Conservation (phyloP, 2,329 filamentous ascomycete genomes). For the Talaromyces sp. region DNA sequence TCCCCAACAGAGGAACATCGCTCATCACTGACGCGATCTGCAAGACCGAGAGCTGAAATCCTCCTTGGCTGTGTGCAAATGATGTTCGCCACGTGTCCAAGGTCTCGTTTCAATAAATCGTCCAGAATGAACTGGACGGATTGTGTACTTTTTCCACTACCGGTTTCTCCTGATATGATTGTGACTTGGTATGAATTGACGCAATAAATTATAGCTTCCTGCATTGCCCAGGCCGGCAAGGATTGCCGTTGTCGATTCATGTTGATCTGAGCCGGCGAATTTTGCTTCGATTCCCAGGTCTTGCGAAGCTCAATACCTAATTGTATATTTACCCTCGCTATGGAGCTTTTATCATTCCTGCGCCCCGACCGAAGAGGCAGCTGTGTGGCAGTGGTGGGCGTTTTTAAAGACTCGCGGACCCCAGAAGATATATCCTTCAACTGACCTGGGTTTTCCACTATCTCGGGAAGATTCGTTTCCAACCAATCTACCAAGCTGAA, state of each 20-base stretch:
- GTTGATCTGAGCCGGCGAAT: conserved; percentile 61
- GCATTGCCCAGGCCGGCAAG: conserved; percentile 83
- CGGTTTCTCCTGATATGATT: conserved; percentile 95
- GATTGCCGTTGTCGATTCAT: conserved; percentile 71
- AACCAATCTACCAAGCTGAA: conserved; percentile 90
- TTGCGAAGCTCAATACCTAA: conserved; percentile 57
- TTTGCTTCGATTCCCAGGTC: conserved; percentile 68
- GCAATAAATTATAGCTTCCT: conserved; percentile 69
- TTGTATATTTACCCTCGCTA: conserved; percentile 58
- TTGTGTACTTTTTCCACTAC: conserved; percentile 94
- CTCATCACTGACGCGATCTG: conserved; percentile 91
- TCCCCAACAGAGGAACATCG: conserved; percentile 76
- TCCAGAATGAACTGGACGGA: conserved; percentile 95
- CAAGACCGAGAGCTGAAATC: conserved; percentile 89
- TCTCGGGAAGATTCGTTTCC: conserved; percentile 74
- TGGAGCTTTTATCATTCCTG: conserved; percentile 56
- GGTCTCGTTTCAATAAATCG: conserved; percentile 71
- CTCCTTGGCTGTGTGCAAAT: conserved; percentile 92
- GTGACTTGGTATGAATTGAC: conserved; percentile 80
- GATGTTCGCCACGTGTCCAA: conserved; percentile 79
- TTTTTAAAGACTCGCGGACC: conserved; percentile 53
- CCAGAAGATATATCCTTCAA: conserved; percentile 80
- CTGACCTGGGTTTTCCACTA: conserved; percentile 79
- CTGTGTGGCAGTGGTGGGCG: conserved; percentile 19
- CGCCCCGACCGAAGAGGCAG: conserved; percentile 29